Conservation (phyloP, 1,139 yeast species). For the Pichia sp. region DNA sequence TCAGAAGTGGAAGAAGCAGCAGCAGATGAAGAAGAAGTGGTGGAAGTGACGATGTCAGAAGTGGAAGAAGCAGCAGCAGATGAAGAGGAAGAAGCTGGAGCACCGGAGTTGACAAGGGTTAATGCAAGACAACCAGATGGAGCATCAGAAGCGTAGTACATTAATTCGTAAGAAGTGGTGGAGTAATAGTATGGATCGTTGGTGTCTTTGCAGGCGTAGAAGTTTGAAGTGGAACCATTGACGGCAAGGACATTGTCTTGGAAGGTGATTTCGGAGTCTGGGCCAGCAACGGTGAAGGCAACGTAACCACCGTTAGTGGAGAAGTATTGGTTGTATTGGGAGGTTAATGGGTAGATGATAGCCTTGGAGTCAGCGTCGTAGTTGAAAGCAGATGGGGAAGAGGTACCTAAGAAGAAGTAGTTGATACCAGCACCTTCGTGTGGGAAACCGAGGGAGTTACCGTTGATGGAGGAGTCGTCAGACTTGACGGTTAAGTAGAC, state of each 20-base stretch:
- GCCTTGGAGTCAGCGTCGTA: conserved; percentile 15
- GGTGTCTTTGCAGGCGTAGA: conserved; percentile 30
- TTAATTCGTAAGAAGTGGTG: conserved; percentile 19
- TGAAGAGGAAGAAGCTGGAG: neutral
- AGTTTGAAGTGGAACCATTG: conserved; percentile 24
- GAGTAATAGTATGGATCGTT: conserved; percentile 28
- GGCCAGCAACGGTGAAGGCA: conserved; percentile 15
- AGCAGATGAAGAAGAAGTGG: too few species aligned
- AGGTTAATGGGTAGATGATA: conserved; percentile 8
- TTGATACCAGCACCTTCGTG: conserved; percentile 60
- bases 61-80: too few species aligned
- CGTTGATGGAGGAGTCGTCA: conserved; percentile 25
- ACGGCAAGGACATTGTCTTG: conserved; percentile 21
- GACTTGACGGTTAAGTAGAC: conserved; percentile 30
- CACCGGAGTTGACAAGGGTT: conserved; percentile 6
- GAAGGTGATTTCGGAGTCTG: conserved; percentile 15
- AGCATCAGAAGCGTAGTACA: conserved; percentile 24
- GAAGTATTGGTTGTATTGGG: conserved; percentile 9
- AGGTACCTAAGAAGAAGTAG: conserved; percentile 39
- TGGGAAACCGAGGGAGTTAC: conserved; percentile 32
- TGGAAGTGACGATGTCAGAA: too few species aligned
- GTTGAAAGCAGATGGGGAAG: conserved; percentile 7
- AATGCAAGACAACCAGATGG: conserved; percentile 22
- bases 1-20: too few species aligned
- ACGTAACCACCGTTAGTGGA: conserved; percentile 12